Percentiles rank a stretch among this genome's conserved stretches.
Evolutionary conservation across 108 stramenopile genomes (phyloP).

Genomic region (Licmophora abbreviata): DNA sequence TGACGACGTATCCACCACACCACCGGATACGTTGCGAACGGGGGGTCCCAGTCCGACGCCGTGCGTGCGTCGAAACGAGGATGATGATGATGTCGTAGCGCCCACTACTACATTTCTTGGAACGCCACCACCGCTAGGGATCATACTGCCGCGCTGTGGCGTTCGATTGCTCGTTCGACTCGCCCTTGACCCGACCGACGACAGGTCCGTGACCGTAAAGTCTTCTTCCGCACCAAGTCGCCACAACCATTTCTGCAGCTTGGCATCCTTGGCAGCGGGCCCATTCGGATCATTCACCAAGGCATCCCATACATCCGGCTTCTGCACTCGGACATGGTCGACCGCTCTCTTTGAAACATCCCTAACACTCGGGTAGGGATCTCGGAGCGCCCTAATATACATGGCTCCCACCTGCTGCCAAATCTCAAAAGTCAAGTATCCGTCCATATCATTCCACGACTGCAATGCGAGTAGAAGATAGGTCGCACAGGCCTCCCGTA

Average conservation of each 20-base stretch:
- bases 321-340: constrained; percentile 30
- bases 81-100: no score
- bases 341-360: constrained; percentile 46
- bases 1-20: no score
- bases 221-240: constrained; percentile 23
- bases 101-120: no score
- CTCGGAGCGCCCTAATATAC: constrained; percentile 44
- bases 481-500: constrained; percentile 70
- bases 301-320: constrained; percentile 46
- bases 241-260: constrained; percentile 44
- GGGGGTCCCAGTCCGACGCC: constrained; percentile 17
- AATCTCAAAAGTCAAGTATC: constrained; percentile 37
- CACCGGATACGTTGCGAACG: constrained; percentile 9
- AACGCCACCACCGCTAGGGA: no score
- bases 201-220: constrained; percentile 29
- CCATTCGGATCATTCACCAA: constrained; percentile 31
- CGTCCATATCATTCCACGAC: constrained; percentile 31
- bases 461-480: constrained; percentile 52
- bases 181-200: constrained; percentile 23
- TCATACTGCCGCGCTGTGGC: not conserved
- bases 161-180: constrained; percentile 8
- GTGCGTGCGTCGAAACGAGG: not conserved
- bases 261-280: constrained; percentile 32
- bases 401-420: constrained; percentile 48
- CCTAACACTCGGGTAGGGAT: constrained; percentile 60